Evolutionary conservation across 2,329 filamentous ascomycete species (phyloP), one percentile per base, ranked within the genome.

Genomic region (Penicillium sp.): DNA sequence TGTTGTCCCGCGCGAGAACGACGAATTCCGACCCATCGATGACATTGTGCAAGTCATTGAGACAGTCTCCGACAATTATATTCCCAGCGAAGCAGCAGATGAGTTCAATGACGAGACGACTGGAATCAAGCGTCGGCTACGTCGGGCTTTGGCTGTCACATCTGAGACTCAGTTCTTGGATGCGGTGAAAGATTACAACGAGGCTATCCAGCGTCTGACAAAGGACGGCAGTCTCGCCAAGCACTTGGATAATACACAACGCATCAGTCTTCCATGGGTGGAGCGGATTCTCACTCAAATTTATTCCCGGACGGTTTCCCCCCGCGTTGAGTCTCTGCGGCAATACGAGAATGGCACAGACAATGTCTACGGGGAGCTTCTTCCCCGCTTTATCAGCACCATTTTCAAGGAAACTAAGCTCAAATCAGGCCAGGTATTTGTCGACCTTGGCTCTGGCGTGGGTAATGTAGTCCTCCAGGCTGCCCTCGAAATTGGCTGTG

Each of bases 381-480:
- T 94, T 29, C 88, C 92, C 18, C 86, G 87, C 1, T 95, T 99
- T 68, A 84, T 94, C 59, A 89, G 88, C 58, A 85, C 87, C 54
- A 90, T 97, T 55, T 86, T 99, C 63, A 83, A 87, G 62, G 84
- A 90, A 70, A 88, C 89, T 3, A 81, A 84, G 42, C 85, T 97
- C 71, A 92, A 85, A 55, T 93, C 90, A 0, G 83, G 87, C 46
- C 89, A 95, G 64, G 85, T 95, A 36, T 97, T 99, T 70, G 87
- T 99, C 55, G 94, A 99, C 69, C 82, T 99, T 13, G 94, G 94
- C 45, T 97, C 93, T 2, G 94, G 94, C 29, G 94, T 97, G 14
- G 94, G 93, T 45, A 99, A 97, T 69, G 93, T 97, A 3, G 92
- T 94, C 24, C 79, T 99, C 47, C 94, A 99, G 72, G 92, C 93